Evolutionary conservation across 306 rosid species (phyloP), one percentile per base, ranked within the genome.

Genomic region (Prosopis cineraria): DNA sequence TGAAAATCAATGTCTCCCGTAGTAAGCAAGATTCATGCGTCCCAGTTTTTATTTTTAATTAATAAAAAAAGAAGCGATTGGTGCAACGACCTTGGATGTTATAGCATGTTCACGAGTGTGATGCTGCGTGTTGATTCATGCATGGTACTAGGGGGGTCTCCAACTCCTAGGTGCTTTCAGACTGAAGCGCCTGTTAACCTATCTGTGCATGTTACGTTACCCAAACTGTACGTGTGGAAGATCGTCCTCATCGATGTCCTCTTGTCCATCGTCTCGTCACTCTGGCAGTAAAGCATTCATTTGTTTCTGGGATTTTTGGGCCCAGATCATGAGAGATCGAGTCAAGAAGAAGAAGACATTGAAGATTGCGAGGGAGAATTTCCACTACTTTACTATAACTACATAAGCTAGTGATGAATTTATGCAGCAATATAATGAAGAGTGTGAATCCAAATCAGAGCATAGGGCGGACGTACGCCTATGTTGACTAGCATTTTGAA

Each of bases 21-120:
- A 8, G 30, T 22, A 8, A 53, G 30, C 30, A 53, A 22, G 31
- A 3, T 24, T 7, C 3, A 22, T 17, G 11, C 0, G 11, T 55
- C 16, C 62, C 62, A 55, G 59, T 52, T n/a, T 8, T 39, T 31
- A 31, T 8, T 39, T 39, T 39, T 8, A 0, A 39, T 39, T 1
- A 16, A 13, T 5, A 27, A 68, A 72, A 65, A 77, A 65, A 62
- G 76, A 36, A 71, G 20, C 80, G 86, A 73, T 78, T 86, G 30
- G 75, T 43, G 67, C 97, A 81, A 88, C 88, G 89, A 85, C 89
- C 97, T 64, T 90, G 81, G 72, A 81, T 72, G 81, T 87, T 67
- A 1, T 72, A 55, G 58, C 19, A 40, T 72, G 71, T 79, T 83
- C 90, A 86, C 87, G 90, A 87, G 84, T 82, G 68, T 56, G 63